These are phyloP conservation scores for Lipomyces yamanashiensis DNA, from an alignment of 805 yeast genomes.

Conservation along the genomic window DNA sequence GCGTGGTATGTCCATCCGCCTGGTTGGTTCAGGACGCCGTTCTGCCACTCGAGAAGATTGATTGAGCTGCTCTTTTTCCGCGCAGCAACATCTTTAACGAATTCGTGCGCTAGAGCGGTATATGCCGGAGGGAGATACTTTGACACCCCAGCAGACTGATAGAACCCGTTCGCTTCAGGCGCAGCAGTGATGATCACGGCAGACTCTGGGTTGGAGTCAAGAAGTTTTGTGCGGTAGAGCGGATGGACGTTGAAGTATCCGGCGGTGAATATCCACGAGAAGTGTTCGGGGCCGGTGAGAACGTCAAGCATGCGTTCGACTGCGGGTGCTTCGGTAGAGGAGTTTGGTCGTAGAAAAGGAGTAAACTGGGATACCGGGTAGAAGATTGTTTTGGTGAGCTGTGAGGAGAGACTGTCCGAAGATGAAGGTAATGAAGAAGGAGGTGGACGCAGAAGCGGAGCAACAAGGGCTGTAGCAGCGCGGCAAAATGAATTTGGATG, in stretches of 20 bases:
- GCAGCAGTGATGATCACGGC: slow-evolving; percentile 89
- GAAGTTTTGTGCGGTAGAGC: slow-evolving; percentile 62
- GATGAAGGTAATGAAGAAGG: slow-evolving; percentile 23
- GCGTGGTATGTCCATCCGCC: slow-evolving; percentile 98
- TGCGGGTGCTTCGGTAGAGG: slow-evolving; percentile 82
- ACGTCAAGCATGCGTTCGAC: slow-evolving; percentile 55
- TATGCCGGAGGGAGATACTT: slow-evolving; percentile 86
- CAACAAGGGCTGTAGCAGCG: slow-evolving; percentile 57
- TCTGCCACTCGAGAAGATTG: slow-evolving; percentile 78
- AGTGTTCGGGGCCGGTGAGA: slow-evolving; percentile 44
- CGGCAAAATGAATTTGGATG: slow-evolving; percentile 40
- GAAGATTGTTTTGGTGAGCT: slow-evolving; percentile 60
- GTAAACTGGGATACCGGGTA: slow-evolving; percentile 92
- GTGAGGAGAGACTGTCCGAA: not conserved
- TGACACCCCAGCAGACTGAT: slow-evolving; percentile 79
- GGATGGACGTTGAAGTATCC: slow-evolving; percentile 95
- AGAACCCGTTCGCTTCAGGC: slow-evolving; percentile 93
- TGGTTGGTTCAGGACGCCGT: slow-evolving; percentile 78
- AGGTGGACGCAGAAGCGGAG: slow-evolving; percentile 59
- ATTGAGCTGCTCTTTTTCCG: slow-evolving; percentile 54
- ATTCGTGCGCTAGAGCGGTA: slow-evolving; percentile 70
- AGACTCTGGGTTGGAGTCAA: slow-evolving; percentile 56
- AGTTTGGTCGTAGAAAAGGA: slow-evolving; percentile 69
- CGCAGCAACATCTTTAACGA: slow-evolving; percentile 57
- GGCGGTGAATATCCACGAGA: slow-evolving; percentile 88